Evolutionary conservation across 2,329 filamentous ascomycete genomes (phyloP), one percentile per base, ranked within the genome.

Genomic region (Trichoderma sp.): DNA sequence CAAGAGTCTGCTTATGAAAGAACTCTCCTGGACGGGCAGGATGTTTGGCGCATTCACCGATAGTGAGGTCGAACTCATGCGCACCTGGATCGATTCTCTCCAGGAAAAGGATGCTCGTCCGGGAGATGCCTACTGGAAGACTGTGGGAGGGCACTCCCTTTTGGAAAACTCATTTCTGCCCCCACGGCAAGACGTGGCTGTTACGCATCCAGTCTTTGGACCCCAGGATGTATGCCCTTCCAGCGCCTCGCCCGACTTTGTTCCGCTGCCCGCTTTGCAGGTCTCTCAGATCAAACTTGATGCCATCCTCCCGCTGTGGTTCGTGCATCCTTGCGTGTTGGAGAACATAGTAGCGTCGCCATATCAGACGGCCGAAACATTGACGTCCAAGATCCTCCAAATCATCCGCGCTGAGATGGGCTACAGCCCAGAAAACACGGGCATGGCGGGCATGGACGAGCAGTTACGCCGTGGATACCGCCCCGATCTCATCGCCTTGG

Each of bases 1-100:
- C 1, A 77, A 78, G 39, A 85, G 83, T 68, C 76, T 71, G 26
- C 75, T 85, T 2, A 72, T 84, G 2, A 77, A 76, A 51, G 82
- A 82, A 72, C 71, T 85, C 8, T 74, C 71, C 1, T 85, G 83
- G 82, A 78, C 79, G 28, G 83, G 83, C 5, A 79, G 77, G 54
- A 85, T 85, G 83, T 85, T 83, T 71, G 83, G 83, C 1, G 77
- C 81, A 24, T 85, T 85, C 72, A 85, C 82, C 1, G 72, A 80
- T 18, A 74, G 72, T 13, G 83, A 85, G 71, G 75, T 70, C 14
- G 49, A 39, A 5, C 4, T 46, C 6, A 26, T 72, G 7, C 34
- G 59, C 11, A 56, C 56, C 21, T 72, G 71, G 71, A 71, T 72
- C 37, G 70, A 71, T 32, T 26, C 43, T 34, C 49, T 71, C 26